Evolutionary conservation across 1,284 basidiomycete genomes (phyloP).

Genomic region (Cryptococcus amylolentus): DNA sequence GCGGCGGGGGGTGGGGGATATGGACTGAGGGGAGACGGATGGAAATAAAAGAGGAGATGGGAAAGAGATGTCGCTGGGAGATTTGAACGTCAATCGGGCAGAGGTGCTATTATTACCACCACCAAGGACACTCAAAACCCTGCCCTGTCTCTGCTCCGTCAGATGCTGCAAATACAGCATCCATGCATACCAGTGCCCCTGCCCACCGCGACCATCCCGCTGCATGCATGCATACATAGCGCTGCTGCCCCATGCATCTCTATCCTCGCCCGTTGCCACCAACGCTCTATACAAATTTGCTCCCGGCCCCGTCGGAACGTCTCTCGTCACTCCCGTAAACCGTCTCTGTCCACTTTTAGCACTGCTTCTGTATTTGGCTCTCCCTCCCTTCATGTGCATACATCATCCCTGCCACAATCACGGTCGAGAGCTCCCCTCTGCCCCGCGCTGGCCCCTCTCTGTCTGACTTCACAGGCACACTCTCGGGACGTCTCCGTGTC

Average conservation of each 20-base stretch:
- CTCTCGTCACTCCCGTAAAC: too few species aligned
- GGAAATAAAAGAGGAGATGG: background rate
- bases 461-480: too few species aligned
- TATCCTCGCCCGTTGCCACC: background rate
- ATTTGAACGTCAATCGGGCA: background rate
- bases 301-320: background rate
- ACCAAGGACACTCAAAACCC: background rate
- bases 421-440: too few species aligned
- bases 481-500: too few species aligned
- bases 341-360: too few species aligned
- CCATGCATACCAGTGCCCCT: too few species aligned
- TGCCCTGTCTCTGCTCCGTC: background rate
- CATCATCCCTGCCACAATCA: too few species aligned
- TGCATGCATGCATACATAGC: background rate
- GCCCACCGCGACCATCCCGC: too few species aligned
- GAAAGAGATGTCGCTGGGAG: background rate
- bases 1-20: slow-evolving; percentile 1
- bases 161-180: background rate
- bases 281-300: background rate
- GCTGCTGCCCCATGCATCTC: background rate
- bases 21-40: background rate
- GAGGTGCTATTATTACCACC: background rate
- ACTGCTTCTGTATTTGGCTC: too few species aligned
- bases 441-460: too few species aligned
- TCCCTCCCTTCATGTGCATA: too few species aligned